These are phyloP conservation scores for Pachyrhizus erosus DNA, from an alignment of 306 rosid genomes.

Conservation along the genomic window DNA sequence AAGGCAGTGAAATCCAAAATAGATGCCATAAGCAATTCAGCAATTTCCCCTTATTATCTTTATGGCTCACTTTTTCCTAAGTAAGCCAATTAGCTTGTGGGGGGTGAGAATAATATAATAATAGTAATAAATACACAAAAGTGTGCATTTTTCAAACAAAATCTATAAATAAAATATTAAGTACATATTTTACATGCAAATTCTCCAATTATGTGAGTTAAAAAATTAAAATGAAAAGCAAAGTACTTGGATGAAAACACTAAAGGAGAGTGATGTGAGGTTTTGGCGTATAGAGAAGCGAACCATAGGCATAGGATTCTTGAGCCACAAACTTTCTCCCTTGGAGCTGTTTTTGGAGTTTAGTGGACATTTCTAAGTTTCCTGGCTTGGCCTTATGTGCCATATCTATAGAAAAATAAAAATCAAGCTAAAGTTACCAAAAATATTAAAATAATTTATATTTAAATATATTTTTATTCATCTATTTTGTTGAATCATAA, in stretches of 20 bases:
- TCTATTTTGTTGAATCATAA: no score
- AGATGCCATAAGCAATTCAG: conserved; percentile 29
- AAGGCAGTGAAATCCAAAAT: conserved; percentile 41
- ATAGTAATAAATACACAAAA: background rate
- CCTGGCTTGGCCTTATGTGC: conserved; percentile 19
- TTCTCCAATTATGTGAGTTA: background rate
- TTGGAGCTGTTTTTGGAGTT: conserved; percentile 39
- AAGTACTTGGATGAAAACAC: conserved; percentile 24
- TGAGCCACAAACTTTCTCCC: conserved; percentile 56
- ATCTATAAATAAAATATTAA: background rate
- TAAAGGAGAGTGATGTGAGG: conserved; percentile 23
- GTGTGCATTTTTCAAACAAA: background rate
- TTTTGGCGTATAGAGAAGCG: conserved; percentile 37
- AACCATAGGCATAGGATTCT: conserved; percentile 52
- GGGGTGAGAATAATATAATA: background rate
- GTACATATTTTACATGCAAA: background rate
- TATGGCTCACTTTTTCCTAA: conserved; percentile 27
- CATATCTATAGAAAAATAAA: background rate
- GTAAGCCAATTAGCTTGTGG: background rate
- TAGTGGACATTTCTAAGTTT: conserved; percentile 26
- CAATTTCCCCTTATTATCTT: conserved; percentile 23
- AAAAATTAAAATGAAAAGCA: conserved; percentile 18
- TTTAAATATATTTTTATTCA: no score
- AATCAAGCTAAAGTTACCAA: conserved; percentile 10
- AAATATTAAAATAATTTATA: no score